phyloP scores from a whole-genome alignment of 202 grass and related monocot species.

The Digitaria exilis region DNA sequence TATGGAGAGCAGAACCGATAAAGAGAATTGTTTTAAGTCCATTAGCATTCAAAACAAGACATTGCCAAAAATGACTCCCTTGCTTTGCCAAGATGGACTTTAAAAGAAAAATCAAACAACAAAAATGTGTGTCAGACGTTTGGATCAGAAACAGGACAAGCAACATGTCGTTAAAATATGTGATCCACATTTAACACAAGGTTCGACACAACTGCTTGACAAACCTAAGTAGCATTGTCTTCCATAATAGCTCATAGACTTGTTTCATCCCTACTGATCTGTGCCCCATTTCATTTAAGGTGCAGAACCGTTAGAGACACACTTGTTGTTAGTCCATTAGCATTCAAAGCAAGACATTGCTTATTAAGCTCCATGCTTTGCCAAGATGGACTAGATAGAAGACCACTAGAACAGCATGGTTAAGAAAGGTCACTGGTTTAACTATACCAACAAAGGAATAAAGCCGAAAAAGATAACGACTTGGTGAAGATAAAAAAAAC shows the following conservation, averaged over 20 bases:
- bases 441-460: background rate
- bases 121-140: too few relatives aligned
- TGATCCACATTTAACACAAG: background rate
- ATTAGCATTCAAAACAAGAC: constrained; percentile 47
- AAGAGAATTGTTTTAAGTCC: constrained; percentile 15
- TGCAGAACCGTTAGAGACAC: constrained; percentile 35
- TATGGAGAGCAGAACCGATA: constrained; percentile 39
- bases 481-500: background rate
- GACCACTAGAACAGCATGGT: background rate
- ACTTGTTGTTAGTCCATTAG: constrained; percentile 53
- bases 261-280: constrained; percentile 39
- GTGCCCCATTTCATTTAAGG: constrained; percentile 15
- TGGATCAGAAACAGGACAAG: background rate
- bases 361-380: constrained; percentile 36
- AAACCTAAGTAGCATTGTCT: background rate
- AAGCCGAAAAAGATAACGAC: background rate
- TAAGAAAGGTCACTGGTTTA: background rate
- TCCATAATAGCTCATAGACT: background rate
- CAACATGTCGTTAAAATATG: background rate
- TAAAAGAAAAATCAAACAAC: background rate
- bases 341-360: constrained; percentile 62
- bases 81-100: constrained; percentile 53
- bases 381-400: constrained; percentile 52
- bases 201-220: background rate
- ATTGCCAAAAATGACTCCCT: constrained; percentile 9